Evolutionary conservation across 2,329 filamentous ascomycete genomes (phyloP).

Genomic region (Neophaeococcomyces mojaviensis): DNA sequence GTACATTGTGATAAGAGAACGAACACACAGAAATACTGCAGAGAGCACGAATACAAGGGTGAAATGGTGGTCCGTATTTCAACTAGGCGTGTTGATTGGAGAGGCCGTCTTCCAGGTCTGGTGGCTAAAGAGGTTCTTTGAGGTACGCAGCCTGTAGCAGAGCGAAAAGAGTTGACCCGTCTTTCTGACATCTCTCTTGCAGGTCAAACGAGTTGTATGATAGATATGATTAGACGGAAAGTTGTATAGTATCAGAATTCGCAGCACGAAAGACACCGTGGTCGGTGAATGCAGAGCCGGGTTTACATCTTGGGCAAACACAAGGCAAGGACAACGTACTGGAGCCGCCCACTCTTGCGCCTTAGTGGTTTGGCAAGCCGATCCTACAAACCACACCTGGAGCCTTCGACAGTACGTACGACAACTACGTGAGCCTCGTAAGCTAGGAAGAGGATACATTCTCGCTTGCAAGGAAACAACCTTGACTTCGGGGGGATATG

Average conservation of each 20-base stretch:
- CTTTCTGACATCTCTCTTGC: conserved; percentile 14
- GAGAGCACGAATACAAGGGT: conserved; percentile 96
- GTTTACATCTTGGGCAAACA: too few species aligned
- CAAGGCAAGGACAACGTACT: too few species aligned
- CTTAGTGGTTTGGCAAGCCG: too few species aligned
- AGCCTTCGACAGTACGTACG: too few species aligned
- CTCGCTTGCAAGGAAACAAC: too few species aligned
- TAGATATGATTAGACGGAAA: conserved; percentile 10
- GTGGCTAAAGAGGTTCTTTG: conserved; percentile 98
- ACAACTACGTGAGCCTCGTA: too few species aligned
- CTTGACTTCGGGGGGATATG: too few species aligned
- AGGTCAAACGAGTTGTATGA: conserved; percentile 44
- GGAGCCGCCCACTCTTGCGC: too few species aligned
- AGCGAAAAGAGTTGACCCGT: conserved; percentile 12
- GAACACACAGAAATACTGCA: conserved; percentile 94
- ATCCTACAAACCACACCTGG: too few species aligned
- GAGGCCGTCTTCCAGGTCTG: conserved; percentile 98
- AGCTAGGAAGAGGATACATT: too few species aligned
- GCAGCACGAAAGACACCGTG: too few species aligned
- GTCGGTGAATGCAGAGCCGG: too few species aligned
- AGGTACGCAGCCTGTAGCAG: conserved; percentile 46
- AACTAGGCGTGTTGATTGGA: conserved; percentile 77
- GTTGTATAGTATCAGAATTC: background rate
- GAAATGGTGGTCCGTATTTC: conserved; percentile 99
- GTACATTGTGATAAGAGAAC: conserved; percentile 91